Evolutionary conservation across 768 basidiomycete genomes (phyloP).

Genomic region (Pulveroboletus sp.): DNA sequence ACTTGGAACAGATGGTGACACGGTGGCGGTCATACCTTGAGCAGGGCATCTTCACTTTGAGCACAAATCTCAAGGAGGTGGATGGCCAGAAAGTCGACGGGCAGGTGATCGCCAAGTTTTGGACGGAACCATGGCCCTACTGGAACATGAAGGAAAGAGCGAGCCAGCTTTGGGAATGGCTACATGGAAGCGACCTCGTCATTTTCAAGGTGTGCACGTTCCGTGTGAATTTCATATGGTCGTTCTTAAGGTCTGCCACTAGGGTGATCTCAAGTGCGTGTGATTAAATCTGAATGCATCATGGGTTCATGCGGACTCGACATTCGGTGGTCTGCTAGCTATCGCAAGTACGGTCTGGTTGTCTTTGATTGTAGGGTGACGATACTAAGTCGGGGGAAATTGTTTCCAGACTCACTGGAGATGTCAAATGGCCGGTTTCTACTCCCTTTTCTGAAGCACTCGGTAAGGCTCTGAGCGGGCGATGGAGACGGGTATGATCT

Average conservation of each 20-base stretch:
- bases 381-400: constrained; percentile 3
- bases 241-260: constrained; percentile 16
- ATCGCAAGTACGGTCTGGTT: constrained; percentile 66
- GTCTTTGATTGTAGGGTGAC: neutral
- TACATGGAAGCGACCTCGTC: constrained; percentile 63
- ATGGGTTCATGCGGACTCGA: neutral
- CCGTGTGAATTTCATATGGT: neutral
- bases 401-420: constrained; percentile 81
- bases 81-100: constrained; percentile 23
- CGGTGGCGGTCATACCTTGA: constrained; percentile 78
- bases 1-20: constrained; percentile 57
- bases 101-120: constrained; percentile 45
- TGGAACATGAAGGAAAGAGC: constrained; percentile 66
- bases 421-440: constrained; percentile 82
- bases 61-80: constrained; percentile 35
- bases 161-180: constrained; percentile 44
- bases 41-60: constrained; percentile 67
- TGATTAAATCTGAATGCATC: neutral
- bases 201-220: constrained; percentile 69
- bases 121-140: constrained; percentile 75
- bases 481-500: neutral
- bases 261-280: constrained; percentile 90
- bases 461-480: constrained; percentile 40
- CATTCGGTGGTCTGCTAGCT: constrained; percentile 41
- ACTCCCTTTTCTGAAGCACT: constrained; percentile 74